Conservation (phyloP, 1,139 yeast species). For the Lodderomyces theae region DNA sequence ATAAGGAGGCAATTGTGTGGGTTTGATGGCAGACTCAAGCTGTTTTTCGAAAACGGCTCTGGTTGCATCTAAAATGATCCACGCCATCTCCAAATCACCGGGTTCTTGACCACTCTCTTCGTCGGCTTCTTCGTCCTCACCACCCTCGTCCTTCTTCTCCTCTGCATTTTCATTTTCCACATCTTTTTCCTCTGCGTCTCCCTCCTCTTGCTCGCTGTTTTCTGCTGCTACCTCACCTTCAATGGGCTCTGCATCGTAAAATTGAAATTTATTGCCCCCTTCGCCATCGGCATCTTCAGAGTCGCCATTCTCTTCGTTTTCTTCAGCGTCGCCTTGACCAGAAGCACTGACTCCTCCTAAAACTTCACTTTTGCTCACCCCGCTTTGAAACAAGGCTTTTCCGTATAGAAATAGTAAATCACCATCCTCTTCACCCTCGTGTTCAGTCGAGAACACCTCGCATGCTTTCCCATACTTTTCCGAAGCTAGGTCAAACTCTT, state of each 20-base stretch:
- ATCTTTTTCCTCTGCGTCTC: constrained; percentile 17
- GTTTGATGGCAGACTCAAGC: constrained; percentile 25
- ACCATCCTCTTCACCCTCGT: constrained; percentile 58
- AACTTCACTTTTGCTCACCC: constrained; percentile 74
- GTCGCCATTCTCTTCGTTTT: constrained; percentile 19
- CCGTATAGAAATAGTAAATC: constrained; percentile 77
- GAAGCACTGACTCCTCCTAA: constrained; percentile 55
- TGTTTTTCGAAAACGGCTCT: constrained; percentile 59
- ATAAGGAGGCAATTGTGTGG: constrained; percentile 27
- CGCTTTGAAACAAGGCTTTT: constrained; percentile 73
- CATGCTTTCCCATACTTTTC: constrained; percentile 78
- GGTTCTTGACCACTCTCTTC: constrained; percentile 36
- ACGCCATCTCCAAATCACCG: constrained; percentile 79
- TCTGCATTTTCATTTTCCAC: constrained; percentile 32
- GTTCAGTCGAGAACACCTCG: constrained; percentile 46
- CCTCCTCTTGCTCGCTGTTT: constrained; percentile 20
- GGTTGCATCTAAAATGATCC: constrained; percentile 81
- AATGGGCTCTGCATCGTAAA: constrained; percentile 42
- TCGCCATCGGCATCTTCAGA: constrained; percentile 16
- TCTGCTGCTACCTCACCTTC: constrained; percentile 46
- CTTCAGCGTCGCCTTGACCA: constrained; percentile 20
- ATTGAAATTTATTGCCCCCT: constrained; percentile 48
- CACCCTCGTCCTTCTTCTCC: constrained; percentile 17
- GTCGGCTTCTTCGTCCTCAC: constrained; percentile 26
- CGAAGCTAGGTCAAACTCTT: constrained; percentile 66